These are phyloP conservation scores for Juncus effusus DNA, from an alignment of 176 grass and related monocot species.

Conservation along the genomic window DNA sequence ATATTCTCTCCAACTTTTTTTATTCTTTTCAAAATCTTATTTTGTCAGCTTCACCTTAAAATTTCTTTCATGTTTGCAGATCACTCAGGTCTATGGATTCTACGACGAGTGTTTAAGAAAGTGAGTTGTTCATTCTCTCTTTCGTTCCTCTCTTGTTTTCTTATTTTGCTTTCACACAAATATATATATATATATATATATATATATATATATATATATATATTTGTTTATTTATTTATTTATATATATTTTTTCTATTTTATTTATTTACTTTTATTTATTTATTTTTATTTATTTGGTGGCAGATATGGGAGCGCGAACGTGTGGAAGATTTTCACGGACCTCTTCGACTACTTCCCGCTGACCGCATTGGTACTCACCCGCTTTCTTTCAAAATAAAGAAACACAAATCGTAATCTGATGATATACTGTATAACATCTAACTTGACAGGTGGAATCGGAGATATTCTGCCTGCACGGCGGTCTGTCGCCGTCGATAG, in stretches of 20 bases:
- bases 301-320: slow-evolving; percentile 93
- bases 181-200: no score
- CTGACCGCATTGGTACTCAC: slow-evolving; percentile 80
- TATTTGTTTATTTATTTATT: not conserved
- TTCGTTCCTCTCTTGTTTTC: not conserved
- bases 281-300: slow-evolving; percentile 16
- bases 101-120: slow-evolving; percentile 97
- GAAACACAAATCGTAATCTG: not conserved
- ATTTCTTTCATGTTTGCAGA: slow-evolving; percentile 45
- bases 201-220: no score
- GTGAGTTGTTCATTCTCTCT: slow-evolving; percentile 33
- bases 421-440: not conserved
- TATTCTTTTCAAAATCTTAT: slow-evolving; percentile 15
- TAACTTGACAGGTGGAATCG: slow-evolving; percentile 58
- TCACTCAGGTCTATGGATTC: slow-evolving; percentile 98
- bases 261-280: no score
- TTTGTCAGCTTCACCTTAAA: slow-evolving; percentile 9
- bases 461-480: slow-evolving; percentile 99
- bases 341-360: slow-evolving; percentile 95
- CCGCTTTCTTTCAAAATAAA: not conserved
- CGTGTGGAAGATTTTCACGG: slow-evolving; percentile 98
- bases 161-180: not conserved
- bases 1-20: slow-evolving; percentile 19
- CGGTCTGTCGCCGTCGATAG: slow-evolving; percentile 87
- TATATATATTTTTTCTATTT: not conserved